Percentiles rank a stretch among this genome's conserved stretches.
Conservation (phyloP, 1,284 basidiomycete genomes). For the Cutaneotrichosporon daszewskae region DNA sequence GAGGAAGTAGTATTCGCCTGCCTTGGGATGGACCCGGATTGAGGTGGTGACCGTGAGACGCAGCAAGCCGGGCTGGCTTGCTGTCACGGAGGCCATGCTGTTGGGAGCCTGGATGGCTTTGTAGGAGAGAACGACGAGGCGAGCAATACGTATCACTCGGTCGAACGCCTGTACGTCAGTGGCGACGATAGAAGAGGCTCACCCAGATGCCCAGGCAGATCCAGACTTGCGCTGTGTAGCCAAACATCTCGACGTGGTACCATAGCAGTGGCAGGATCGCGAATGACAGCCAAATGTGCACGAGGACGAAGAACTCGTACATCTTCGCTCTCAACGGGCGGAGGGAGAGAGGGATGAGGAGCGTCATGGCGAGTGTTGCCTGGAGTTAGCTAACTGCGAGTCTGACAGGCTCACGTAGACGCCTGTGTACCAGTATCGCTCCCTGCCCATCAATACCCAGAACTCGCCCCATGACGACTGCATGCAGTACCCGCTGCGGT, state of each 20-base stretch:
- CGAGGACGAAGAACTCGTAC: conserved; percentile 32
- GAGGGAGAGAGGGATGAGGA: conserved; percentile 22
- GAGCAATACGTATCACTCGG: conserved; percentile 23
- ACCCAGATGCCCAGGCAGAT: conserved; percentile 27
- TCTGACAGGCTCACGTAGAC: too few species aligned
- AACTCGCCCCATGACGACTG: conserved; percentile 1
- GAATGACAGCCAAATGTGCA: conserved; percentile 30
- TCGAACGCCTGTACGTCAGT: conserved; percentile 15
- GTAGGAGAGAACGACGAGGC: conserved; percentile 22
- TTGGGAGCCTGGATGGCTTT: conserved; percentile 13
- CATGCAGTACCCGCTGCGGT: conserved; percentile 1
- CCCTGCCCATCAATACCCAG: not conserved
- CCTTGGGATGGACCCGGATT: conserved; percentile 14
- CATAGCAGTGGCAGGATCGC: conserved; percentile 19
- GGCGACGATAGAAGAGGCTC: not conserved
- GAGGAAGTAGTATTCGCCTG: conserved; percentile 32
- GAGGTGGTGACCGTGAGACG: conserved; percentile 23
- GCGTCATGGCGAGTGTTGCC: conserved; percentile 17
- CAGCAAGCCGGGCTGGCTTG: conserved; percentile 18
- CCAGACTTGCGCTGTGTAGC: conserved; percentile 24
- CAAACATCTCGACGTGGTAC: conserved; percentile 24
- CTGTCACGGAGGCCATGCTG: conserved; percentile 14
- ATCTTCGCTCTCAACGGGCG: conserved; percentile 15
- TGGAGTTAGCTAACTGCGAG: too few species aligned
- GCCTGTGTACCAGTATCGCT: conserved; percentile 8